Base-by-base conservation (phyloP, 306 rosid species). In the Arachis hypogaea region DNA sequence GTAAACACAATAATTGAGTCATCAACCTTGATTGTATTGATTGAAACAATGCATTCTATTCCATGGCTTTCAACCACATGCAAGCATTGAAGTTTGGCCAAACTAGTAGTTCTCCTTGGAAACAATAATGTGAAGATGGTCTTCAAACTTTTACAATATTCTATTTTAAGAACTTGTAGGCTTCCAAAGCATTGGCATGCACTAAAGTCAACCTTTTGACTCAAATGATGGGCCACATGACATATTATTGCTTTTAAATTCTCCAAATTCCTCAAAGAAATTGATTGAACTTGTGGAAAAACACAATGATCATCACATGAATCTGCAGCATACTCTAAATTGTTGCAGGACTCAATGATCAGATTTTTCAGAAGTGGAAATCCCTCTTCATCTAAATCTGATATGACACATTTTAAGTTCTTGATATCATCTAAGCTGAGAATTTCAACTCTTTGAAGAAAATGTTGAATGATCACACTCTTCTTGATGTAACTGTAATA, bases 41-140 rank as follows among this genome's bases (percentile, higher is more conserved):
- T 49, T 29, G 50, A 73, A 69, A 73, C 9, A 9, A 72, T 49
- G 41, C 50, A 50, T 73, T 63, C 55, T 36, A 73, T 18, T 29
- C 45, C 78, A 51, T 41, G 42, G 55, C 77, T 60, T 47, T 72
- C 68, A 59, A 12, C 11, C 22, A 72, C 68, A 72, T 60, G 77
- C 69, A 72, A 61, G 69, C 61, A 18, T 72, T 59, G 69, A 60
- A 72, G 77, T 55, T 11, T 47, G n/a, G 50, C 60, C 54, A 72
- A 16, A 10, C 69, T 61, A 56, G 28, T 61, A 56, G 28, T 16
- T 33, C 49, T 28, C 22, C 59, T 54, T 16, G 36, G 59, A 72
- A 28, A 63, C 12, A 29, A 5, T 33, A 4, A 33, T 50, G 78
- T 51, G 51, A 73, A 73, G 63, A 73, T 3, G 22, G 22, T 38